phyloP scores from a whole-genome alignment of 1,284 basidiomycete genomes.

The Laetiporus sulphureus region DNA sequence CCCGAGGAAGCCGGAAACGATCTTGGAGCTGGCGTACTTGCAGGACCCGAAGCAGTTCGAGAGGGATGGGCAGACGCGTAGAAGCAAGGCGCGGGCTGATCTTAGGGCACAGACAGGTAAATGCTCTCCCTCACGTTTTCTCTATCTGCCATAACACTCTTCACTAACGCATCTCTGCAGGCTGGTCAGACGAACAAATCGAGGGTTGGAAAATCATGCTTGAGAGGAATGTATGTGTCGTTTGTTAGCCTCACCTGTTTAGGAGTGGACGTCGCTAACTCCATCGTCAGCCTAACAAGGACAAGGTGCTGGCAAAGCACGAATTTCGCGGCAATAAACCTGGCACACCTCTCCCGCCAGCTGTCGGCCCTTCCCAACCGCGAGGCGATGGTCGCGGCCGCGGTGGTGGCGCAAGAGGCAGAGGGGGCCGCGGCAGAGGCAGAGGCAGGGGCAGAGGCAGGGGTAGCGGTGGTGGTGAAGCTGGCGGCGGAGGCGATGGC shows the following conservation, averaged over 20 bases:
- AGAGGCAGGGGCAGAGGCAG: slow-evolving; percentile 31
- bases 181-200: slow-evolving; percentile 74
- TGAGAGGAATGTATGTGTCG: slow-evolving; percentile 65
- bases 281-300: slow-evolving; percentile 57
- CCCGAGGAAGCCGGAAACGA: slow-evolving; percentile 43
- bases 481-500: slow-evolving; percentile 27
- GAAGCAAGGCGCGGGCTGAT: slow-evolving; percentile 57
- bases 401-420: slow-evolving; percentile 17
- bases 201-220: slow-evolving; percentile 88
- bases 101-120: slow-evolving; percentile 61
- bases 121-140: background rate
- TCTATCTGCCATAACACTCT: background rate
- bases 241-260: too few relatives aligned
- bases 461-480: slow-evolving; percentile 24
- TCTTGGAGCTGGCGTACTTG: slow-evolving; percentile 73
- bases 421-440: slow-evolving; percentile 24
- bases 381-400: slow-evolving; percentile 20
- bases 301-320: slow-evolving; percentile 62
- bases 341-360: slow-evolving; percentile 12
- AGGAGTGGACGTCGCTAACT: too few relatives aligned
- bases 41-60: slow-evolving; percentile 68
- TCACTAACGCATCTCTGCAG: slow-evolving; percentile 16
- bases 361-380: slow-evolving; percentile 10
- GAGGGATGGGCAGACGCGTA: slow-evolving; percentile 64
- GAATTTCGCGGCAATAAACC: slow-evolving; percentile 64